Conservation (phyloP, 2,329 filamentous ascomycete genomes). For the Hymenoscyphus repandus region DNA sequence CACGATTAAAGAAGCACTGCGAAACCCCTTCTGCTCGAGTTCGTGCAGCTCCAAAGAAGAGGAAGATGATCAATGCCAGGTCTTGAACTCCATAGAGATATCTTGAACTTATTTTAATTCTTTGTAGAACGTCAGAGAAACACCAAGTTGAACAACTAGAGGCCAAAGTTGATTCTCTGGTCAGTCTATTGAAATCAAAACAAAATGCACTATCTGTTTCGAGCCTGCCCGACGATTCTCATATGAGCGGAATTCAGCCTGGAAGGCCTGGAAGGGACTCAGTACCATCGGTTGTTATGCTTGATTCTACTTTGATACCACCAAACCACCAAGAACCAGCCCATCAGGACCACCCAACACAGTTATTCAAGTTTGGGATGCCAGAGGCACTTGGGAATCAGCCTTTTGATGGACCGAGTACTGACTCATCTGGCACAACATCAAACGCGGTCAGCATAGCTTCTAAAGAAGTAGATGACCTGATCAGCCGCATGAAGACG, state of each 20-base stretch:
- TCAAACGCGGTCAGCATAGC: no score
- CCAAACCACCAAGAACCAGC: not conserved
- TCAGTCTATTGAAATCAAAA: slow-evolving; percentile 13
- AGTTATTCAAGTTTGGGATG: not conserved
- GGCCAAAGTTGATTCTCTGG: slow-evolving; percentile 19
- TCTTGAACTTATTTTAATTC: not conserved
- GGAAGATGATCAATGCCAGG: slow-evolving; percentile 8
- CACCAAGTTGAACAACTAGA: slow-evolving; percentile 18
- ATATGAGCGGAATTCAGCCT: not conserved
- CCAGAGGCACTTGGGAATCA: no score
- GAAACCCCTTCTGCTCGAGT: slow-evolving; percentile 9
- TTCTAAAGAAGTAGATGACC: no score
- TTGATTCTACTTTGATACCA: no score
- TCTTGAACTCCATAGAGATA: not conserved
- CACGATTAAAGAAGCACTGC: slow-evolving; percentile 15
- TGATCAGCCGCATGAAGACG: slow-evolving; percentile 2
- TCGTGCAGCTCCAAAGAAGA: slow-evolving; percentile 9
- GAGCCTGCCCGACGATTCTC: not conserved
- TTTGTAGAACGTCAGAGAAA: slow-evolving; percentile 5
- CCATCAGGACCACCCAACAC: not conserved
- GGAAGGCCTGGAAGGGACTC: not conserved
- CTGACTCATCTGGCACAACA: no score
- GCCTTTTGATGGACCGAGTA: no score
- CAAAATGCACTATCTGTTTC: slow-evolving; percentile 1
- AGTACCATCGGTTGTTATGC: no score